Base-by-base conservation (phyloP, 768 basidiomycete genomes). In the Kwoniella heveanensis region DNA sequence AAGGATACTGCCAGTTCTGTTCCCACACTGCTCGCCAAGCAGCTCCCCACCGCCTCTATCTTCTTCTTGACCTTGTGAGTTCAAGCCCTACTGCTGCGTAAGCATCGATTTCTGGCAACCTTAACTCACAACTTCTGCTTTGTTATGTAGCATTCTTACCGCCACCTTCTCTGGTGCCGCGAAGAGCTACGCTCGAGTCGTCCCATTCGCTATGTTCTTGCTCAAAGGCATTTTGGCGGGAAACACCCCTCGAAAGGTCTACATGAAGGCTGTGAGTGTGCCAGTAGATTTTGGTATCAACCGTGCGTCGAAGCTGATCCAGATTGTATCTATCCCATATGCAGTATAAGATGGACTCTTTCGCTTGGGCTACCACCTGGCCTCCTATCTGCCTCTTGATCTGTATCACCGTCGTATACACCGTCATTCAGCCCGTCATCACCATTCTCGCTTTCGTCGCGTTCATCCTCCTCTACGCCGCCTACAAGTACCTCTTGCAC, bases 41-140 rank as follows among this genome's bases (percentile, higher is more conserved):
- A 78, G 24, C 62, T 80, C 5, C 79, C 79, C 0, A 29, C 37
- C 21, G 79, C 78, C 22, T 75, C 73, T 32, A 79, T 79, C 66
- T 81, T 81, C 77, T 81, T 81, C 78, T 64, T 81, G 29, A 80
- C 79, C 27, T 79, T 72, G 75, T 73, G 59, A 70, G 70, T 71
- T n/a, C n/a, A n/a, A n/a, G n/a, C n/a, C n/a, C n/a, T n/a, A n/a
- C n/a, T n/a, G n/a, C n/a, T n/a, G n/a, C n/a, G n/a, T n/a, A n/a
- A n/a, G n/a, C n/a, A n/a, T n/a, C n/a, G n/a, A n/a, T n/a, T n/a
- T n/a, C n/a, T n/a, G n/a, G n/a, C n/a, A n/a, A n/a, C n/a, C n/a
- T n/a, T n/a, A n/a, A n/a, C n/a, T n/a, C n/a, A n/a, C n/a, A n/a
- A n/a, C n/a, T n/a, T n/a, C n/a, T n/a, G 22, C 17, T 53, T 25